A percentile compares a stretch with the other conserved stretches of the same genome.
Conservation (phyloP, 305 asterid genomes). For the Ilex paraguariensis region DNA sequence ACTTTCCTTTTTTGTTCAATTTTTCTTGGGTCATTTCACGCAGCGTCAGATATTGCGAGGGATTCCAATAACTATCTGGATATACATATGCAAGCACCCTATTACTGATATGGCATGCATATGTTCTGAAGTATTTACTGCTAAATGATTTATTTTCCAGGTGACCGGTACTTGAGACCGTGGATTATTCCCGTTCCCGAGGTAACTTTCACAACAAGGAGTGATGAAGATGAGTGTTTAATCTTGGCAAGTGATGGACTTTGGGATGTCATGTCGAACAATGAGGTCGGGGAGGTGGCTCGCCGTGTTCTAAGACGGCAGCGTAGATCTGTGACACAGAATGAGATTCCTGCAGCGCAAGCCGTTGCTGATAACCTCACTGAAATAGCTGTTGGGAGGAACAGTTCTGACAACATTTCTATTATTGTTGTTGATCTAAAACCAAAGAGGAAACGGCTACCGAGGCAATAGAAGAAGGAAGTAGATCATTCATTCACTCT, state of each 20-base stretch:
- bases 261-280: slow-evolving; percentile 14
- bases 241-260: slow-evolving; percentile 20
- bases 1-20: too few species aligned
- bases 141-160: neutral
- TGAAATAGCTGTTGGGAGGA: slow-evolving; percentile 6
- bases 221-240: slow-evolving; percentile 15
- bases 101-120: too few species aligned
- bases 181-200: slow-evolving; percentile 13
- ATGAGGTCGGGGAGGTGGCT: slow-evolving; percentile 10
- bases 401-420: slow-evolving; percentile 8
- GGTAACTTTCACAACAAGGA: slow-evolving; percentile 7
- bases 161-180: slow-evolving; percentile 9
- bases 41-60: too few species aligned
- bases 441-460: slow-evolving; percentile 5
- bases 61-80: too few species aligned
- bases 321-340: neutral
- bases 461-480: neutral
- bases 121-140: too few species aligned
- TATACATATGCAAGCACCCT: too few species aligned
- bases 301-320: slow-evolving; percentile 6
- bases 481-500: too few species aligned
- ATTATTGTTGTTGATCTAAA: slow-evolving; percentile 13
- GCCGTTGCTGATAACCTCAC: slow-evolving; percentile 1
- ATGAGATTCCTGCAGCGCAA: slow-evolving; percentile 4
- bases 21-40: too few species aligned